phyloP scores from a whole-genome alignment of 495 filamentous ascomycete genomes.

The Articulospora tetracladia region DNA sequence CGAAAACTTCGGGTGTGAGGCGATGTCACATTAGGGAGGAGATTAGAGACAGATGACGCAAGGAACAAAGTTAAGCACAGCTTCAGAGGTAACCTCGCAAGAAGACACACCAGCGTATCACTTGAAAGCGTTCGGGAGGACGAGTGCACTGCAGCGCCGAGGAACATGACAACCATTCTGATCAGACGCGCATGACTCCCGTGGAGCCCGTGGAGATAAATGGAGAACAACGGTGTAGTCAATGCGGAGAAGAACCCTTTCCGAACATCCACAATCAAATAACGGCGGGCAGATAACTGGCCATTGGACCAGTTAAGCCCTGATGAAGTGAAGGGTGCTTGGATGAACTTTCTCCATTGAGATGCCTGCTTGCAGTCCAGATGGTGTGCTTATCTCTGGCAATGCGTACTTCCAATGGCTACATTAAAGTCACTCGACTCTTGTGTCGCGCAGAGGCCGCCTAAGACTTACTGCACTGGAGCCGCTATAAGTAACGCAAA shows the following conservation, averaged over 20 bases:
- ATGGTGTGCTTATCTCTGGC: neutral
- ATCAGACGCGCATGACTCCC: neutral
- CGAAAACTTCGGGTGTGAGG: neutral
- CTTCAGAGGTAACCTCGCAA: neutral
- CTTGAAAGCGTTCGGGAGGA: neutral
- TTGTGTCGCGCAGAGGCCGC: neutral
- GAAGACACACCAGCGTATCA: neutral
- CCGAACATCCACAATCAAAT: neutral
- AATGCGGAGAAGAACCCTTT: neutral
- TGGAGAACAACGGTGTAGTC: neutral
- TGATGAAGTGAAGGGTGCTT: no score
- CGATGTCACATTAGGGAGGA: slow-evolving; percentile 4
- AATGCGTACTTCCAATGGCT: neutral
- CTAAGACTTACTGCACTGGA: no score
- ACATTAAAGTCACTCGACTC: neutral
- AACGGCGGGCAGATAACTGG: neutral
- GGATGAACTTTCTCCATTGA: neutral
- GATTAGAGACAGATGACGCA: neutral
- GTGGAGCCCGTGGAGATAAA: neutral
- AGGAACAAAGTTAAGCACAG: neutral
- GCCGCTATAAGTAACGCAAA: no score
- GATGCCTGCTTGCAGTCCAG: no score
- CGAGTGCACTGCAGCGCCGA: neutral
- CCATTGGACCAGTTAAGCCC: neutral
- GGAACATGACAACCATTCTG: neutral